A percentile compares a stretch with the other conserved stretches of the same genome.
Conservation (phyloP, 2,329 filamentous ascomycete species). For the Paecilomyces dactylethromorphus region DNA sequence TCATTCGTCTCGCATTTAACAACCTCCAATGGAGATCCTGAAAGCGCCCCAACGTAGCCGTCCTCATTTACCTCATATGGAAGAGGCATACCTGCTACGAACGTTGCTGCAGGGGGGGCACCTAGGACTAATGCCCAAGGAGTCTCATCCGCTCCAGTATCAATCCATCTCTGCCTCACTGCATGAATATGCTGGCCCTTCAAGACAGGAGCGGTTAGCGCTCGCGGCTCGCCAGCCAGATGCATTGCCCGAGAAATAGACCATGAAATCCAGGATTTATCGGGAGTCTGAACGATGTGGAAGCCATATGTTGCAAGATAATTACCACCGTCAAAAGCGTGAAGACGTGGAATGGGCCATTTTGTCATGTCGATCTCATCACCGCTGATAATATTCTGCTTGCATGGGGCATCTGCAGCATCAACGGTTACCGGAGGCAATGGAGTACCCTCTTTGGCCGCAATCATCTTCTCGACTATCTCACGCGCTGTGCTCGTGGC, state of each 20-base stretch:
- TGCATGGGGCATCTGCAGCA: slow-evolving; percentile 8
- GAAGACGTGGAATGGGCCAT: slow-evolving; percentile 4
- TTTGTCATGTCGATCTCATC: slow-evolving; percentile 3
- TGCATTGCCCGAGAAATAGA: slow-evolving; percentile 14
- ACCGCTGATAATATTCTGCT: slow-evolving; percentile 12
- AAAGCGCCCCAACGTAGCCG: slow-evolving; percentile 10
- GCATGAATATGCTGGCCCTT: slow-evolving; percentile 14
- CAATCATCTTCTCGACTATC: slow-evolving; percentile 11
- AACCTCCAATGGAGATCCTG: slow-evolving; percentile 10
- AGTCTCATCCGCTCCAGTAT: slow-evolving; percentile 11
- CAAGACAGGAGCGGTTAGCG: slow-evolving; percentile 11
- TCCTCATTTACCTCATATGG: slow-evolving; percentile 8
- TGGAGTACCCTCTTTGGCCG: slow-evolving; percentile 5
- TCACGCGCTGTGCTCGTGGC: slow-evolving; percentile 8
- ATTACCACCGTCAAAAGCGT: slow-evolving; percentile 12
- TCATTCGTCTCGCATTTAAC: slow-evolving; percentile 17
- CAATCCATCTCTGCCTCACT: slow-evolving; percentile 14
- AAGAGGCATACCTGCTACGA: slow-evolving; percentile 11
- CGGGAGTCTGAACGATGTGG: slow-evolving; percentile 14
- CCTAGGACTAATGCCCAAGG: slow-evolving; percentile 14
- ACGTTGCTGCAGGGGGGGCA: slow-evolving; percentile 13
- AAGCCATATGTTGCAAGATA: slow-evolving; percentile 13
- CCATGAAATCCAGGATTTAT: slow-evolving; percentile 14
- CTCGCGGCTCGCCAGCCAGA: slow-evolving; percentile 6
- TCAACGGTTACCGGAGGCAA: slow-evolving; percentile 8